Evolutionary conservation across 2,329 filamentous ascomycete species (phyloP).

Genomic region (Alternaria postmessia): DNA sequence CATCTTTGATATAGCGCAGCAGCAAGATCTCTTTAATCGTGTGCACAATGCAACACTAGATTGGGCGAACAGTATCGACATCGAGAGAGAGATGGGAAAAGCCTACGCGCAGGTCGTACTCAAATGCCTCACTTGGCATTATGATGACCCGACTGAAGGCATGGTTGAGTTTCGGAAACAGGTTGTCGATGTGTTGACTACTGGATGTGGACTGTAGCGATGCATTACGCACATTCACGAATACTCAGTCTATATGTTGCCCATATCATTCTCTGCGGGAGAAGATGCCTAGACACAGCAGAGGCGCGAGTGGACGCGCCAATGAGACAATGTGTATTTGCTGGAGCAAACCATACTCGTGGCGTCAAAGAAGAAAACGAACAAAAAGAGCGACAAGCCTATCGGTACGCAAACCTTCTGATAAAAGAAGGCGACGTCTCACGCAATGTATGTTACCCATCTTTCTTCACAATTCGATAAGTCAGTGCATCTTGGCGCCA

Average conservation of each 20-base stretch:
- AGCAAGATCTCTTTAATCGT: conserved; percentile 16
- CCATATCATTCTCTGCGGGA: not conserved
- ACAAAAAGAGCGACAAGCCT: not conserved
- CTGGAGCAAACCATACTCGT: not conserved
- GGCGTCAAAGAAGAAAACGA: not conserved
- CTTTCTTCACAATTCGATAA: not conserved
- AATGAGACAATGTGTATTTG: not conserved
- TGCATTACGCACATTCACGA: not conserved
- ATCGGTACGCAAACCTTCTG: not conserved
- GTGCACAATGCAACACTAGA: conserved; percentile 19
- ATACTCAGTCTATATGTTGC: not conserved
- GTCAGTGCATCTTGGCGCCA: not conserved
- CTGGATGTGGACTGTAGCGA: conserved; percentile 1
- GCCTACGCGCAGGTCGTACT: conserved; percentile 18
- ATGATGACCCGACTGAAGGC: conserved; percentile 13
- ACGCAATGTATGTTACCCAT: not conserved
- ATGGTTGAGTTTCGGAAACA: conserved; percentile 22
- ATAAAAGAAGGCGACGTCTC: not conserved
- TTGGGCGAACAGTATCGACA: conserved; percentile 19
- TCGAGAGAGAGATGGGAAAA: conserved; percentile 24
- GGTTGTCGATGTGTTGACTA: conserved; percentile 16
- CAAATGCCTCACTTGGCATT: conserved; percentile 22
- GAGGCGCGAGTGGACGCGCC: too few species aligned
- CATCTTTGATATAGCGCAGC: conserved; percentile 8
- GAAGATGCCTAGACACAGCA: not conserved